Conservation (phyloP, 2,329 filamentous ascomycete genomes). For the Thielaviopsis ethacetica region DNA sequence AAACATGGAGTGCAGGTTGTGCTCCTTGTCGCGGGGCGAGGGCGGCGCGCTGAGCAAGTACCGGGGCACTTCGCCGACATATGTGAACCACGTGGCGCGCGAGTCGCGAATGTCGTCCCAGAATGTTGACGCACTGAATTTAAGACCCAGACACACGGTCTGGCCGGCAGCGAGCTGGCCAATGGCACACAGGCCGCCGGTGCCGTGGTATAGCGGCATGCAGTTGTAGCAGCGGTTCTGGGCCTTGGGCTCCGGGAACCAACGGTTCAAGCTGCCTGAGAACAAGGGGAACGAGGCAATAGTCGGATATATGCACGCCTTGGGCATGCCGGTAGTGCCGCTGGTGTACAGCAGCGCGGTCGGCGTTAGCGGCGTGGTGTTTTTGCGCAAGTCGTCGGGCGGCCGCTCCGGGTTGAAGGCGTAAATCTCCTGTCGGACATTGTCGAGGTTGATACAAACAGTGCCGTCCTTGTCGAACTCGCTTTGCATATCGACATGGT, state of each 20-base stretch:
- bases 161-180: conserved; percentile 33
- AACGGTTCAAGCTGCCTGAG: conserved; percentile 12
- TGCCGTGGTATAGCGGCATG: conserved; percentile 66
- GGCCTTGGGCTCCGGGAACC: conserved; percentile 18
- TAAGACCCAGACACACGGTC: conserved; percentile 45
- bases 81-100: conserved; percentile 53
- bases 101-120: conserved; percentile 57
- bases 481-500: conserved; percentile 39
- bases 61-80: conserved; percentile 62
- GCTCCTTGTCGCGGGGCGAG: conserved; percentile 41
- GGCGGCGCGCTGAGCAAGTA: conserved; percentile 55
- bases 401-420: conserved; percentile 33
- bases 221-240: conserved; percentile 49
- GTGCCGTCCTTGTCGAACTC: conserved; percentile 36
- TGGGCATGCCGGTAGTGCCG: conserved; percentile 61
- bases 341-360: conserved; percentile 56
- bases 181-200: conserved; percentile 45
- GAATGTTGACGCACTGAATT: conserved; percentile 54
- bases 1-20: conserved; percentile 42
- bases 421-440: conserved; percentile 25
- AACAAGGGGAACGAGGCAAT: conserved; percentile 20
- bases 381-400: conserved; percentile 35
- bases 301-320: conserved; percentile 47
- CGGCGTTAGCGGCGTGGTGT: conserved; percentile 35
- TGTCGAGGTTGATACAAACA: conserved; percentile 35